Evolutionary conservation across 164 flowering plant species (phyloP), one percentile per base, ranked within the genome.

Genomic region (Vitis cinerea): DNA sequence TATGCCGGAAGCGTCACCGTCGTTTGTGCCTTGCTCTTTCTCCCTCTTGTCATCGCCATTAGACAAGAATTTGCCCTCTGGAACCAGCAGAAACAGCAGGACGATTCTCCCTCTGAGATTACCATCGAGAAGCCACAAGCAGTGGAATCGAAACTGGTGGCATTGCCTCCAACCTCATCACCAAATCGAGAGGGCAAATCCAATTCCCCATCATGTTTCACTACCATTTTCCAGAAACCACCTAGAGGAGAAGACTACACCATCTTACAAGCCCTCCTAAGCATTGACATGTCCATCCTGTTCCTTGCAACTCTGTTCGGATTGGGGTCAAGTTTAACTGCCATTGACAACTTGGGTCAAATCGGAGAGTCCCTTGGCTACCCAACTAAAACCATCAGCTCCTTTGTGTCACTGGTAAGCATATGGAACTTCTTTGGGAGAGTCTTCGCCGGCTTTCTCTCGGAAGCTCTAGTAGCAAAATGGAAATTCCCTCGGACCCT

Each of bases 301-400:
- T 79, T 81, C 49, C 10, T 79, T 11, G 79, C 82, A 3, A 81
- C 84, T 0, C 51, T 77, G 3, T 81, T 78, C 37, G 84, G 84
- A 14, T 69, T 83, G 1, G 86, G 86, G 2, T 73, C 78, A 13
- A 75, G 84, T 51, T 62, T 83, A 61, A 78, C 86, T 0, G 80
- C 83, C 0, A 64, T 83, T 8, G 82, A 83, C 68, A 83, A 83
- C 66, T 50, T 83, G 59, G 85, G 83, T 3, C 83, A 80, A 63
- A 81, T 83, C 30, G 86, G 86, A 3, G 82, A 81, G 59, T 76
- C 86, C 1, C 57, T 81, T 9, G 81, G 81, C 0, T 83, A 83
- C 48, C 84, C 81, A 10, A 23, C 77, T 1, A 65, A 44, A 17
- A 77, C 78, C 8, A 57, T 81, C 5, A 31, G 64, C 64, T 31